phyloP scores from a whole-genome alignment of 768 basidiomycete genomes.

The Collybiopsis confluens region DNA sequence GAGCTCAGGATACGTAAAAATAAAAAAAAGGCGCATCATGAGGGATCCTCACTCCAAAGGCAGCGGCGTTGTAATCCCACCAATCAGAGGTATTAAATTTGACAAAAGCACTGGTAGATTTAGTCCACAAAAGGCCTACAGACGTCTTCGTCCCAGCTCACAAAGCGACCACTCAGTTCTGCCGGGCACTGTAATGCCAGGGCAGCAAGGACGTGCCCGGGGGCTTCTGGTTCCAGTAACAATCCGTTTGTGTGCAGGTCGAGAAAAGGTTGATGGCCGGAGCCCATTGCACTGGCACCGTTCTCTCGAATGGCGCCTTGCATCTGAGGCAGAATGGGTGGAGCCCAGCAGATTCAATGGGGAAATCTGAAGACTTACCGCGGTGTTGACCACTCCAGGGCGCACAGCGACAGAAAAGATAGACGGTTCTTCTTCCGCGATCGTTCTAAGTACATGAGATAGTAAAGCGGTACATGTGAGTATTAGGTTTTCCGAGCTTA shows the following conservation, averaged over 20 bases:
- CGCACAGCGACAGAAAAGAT: constrained; percentile 74
- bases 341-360: too few species aligned
- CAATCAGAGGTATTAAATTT: not conserved
- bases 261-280: constrained; percentile 56
- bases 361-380: too few species aligned
- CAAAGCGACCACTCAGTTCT: constrained; percentile 68
- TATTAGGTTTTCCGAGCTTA: constrained; percentile 19
- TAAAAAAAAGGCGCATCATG: not conserved
- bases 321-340: constrained; percentile 56
- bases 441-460: constrained; percentile 46
- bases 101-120: constrained; percentile 33
- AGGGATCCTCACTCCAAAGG: not conserved
- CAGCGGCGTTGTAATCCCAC: not conserved
- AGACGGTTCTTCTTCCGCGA: constrained; percentile 79
- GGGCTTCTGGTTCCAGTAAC: constrained; percentile 70
- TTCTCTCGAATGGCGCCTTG: constrained; percentile 50
- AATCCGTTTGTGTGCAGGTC: constrained; percentile 57
- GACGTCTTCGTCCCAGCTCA: constrained; percentile 75
- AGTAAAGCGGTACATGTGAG: not conserved
- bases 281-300: constrained; percentile 51
- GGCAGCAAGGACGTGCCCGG: constrained; percentile 75
- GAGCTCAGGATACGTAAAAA: not conserved
- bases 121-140: constrained; percentile 33
- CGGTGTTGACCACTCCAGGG: constrained; percentile 86
- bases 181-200: constrained; percentile 63